phyloP scores from a whole-genome alignment of 148 eudicot species.

The Chenopodium album region DNA sequence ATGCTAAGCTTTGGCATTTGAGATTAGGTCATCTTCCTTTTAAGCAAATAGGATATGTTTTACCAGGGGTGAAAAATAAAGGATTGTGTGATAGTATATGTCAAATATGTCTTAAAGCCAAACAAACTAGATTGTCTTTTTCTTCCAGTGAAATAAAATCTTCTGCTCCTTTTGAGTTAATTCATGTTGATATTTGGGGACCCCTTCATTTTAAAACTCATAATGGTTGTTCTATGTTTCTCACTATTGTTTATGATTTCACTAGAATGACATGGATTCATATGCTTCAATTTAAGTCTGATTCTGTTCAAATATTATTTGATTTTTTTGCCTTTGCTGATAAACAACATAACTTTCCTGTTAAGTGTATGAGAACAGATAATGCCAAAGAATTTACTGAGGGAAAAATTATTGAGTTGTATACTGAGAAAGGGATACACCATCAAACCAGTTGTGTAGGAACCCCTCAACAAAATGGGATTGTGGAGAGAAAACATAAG shows the following conservation, averaged over 20 bases:
- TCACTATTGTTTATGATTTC: not conserved
- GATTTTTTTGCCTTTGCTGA: not conserved
- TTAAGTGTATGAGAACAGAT: not conserved
- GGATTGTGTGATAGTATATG: not conserved
- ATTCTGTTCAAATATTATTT: not conserved
- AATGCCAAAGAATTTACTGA: not conserved
- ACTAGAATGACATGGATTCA: not conserved
- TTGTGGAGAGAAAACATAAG: not conserved
- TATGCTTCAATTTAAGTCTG: not conserved
- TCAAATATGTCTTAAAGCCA: not conserved
- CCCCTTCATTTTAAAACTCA: not conserved
- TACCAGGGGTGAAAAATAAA: no score
- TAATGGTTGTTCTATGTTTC: not conserved
- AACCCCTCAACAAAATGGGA: not conserved
- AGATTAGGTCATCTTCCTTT: not conserved
- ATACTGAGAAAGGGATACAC: not conserved
- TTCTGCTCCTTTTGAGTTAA: not conserved
- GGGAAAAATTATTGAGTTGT: not conserved
- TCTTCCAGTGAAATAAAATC: not conserved
- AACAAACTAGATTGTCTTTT: not conserved
- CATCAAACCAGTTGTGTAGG: not conserved
- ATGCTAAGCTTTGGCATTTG: no score
- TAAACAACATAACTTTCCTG: not conserved
- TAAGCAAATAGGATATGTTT: not conserved
- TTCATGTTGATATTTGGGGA: not conserved